A percentile compares a stretch with the other conserved stretches of the same genome.
Evolutionary conservation across 352 stramenopile species (phyloP).

Genomic region (Globisporangium barbulae): DNA sequence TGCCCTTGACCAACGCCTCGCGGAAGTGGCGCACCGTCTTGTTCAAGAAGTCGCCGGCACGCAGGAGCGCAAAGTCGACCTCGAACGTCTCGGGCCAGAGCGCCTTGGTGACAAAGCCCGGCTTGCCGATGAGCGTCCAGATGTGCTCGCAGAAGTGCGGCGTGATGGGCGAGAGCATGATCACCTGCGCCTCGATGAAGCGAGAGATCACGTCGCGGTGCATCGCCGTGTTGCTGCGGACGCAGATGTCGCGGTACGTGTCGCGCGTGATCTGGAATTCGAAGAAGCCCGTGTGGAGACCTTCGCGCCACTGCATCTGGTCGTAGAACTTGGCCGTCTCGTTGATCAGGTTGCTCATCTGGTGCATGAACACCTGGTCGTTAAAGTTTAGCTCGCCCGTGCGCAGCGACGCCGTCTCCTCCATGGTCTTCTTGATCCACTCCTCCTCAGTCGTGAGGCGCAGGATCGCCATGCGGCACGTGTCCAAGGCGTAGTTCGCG

Average conservation of each 20-base stretch:
- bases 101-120: slow-evolving; percentile 88
- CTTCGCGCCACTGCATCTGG: slow-evolving; percentile 94
- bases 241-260: slow-evolving; percentile 96
- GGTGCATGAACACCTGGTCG: slow-evolving; percentile 95
- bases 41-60: slow-evolving; percentile 92
- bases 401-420: slow-evolving; percentile 85
- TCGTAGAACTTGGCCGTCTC: slow-evolving; percentile 88
- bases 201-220: slow-evolving; percentile 90
- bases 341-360: slow-evolving; percentile 95
- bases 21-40: slow-evolving; percentile 92
- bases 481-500: slow-evolving; percentile 98
- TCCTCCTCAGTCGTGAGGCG: slow-evolving; percentile 97
- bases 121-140: slow-evolving; percentile 91
- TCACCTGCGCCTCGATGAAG: slow-evolving; percentile 92
- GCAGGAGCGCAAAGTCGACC: slow-evolving; percentile 91
- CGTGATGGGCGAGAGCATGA: slow-evolving; percentile 96
- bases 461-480: slow-evolving; percentile 97
- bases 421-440: slow-evolving; percentile 93
- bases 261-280: slow-evolving; percentile 98
- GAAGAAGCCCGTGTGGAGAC: slow-evolving; percentile 97
- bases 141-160: slow-evolving; percentile 95
- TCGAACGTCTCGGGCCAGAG: slow-evolving; percentile 83
- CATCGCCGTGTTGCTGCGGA: slow-evolving; percentile 80
- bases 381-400: slow-evolving; percentile 86
- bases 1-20: slow-evolving; percentile 74